A percentile compares a stretch with the other conserved stretches of the same genome.
phyloP scores from a whole-genome alignment of 2,329 filamentous ascomycete species.

The Lizonia empirigonia region DNA sequence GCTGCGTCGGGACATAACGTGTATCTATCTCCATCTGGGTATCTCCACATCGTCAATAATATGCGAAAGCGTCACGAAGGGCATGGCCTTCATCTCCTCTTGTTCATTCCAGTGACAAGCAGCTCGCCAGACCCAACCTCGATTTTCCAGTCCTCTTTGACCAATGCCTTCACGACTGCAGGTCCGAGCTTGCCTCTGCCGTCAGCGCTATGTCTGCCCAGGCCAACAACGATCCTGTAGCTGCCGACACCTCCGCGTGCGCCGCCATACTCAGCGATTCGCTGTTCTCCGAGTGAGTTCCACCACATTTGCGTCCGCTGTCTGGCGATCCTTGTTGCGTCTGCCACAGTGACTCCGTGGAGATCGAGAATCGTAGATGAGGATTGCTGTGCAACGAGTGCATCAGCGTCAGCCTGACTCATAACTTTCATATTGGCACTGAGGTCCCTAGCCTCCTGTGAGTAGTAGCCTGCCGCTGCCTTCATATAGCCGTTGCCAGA shows the following conservation, averaged over 20 bases:
- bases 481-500: slow-evolving; percentile 73
- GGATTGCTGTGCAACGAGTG: slow-evolving; percentile 71
- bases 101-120: slow-evolving; percentile 66
- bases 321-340: slow-evolving; percentile 79
- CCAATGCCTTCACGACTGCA: slow-evolving; percentile 76
- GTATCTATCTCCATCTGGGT: not conserved
- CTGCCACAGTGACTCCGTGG: slow-evolving; percentile 80
- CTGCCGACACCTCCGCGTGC: slow-evolving; percentile 55
- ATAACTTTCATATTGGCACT: slow-evolving; percentile 62
- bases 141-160: slow-evolving; percentile 82
- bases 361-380: slow-evolving; percentile 73
- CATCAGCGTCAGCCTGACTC: slow-evolving; percentile 71
- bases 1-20: not conserved
- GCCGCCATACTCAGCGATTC: slow-evolving; percentile 53
- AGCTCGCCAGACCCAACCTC: slow-evolving; percentile 73
- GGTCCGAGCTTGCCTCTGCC: slow-evolving; percentile 78
- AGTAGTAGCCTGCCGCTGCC: slow-evolving; percentile 77
- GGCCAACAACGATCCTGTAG: slow-evolving; percentile 79
- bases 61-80: no score
- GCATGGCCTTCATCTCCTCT: slow-evolving; percentile 28
- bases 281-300: slow-evolving; percentile 70
- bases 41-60: not conserved
- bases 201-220: slow-evolving; percentile 77
- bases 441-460: slow-evolving; percentile 70
- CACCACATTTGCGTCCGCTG: slow-evolving; percentile 76